These are phyloP conservation scores for Cladosporium austrohemisphaericum DNA, from an alignment of 2,329 filamentous ascomycete species.

Conservation along the genomic window DNA sequence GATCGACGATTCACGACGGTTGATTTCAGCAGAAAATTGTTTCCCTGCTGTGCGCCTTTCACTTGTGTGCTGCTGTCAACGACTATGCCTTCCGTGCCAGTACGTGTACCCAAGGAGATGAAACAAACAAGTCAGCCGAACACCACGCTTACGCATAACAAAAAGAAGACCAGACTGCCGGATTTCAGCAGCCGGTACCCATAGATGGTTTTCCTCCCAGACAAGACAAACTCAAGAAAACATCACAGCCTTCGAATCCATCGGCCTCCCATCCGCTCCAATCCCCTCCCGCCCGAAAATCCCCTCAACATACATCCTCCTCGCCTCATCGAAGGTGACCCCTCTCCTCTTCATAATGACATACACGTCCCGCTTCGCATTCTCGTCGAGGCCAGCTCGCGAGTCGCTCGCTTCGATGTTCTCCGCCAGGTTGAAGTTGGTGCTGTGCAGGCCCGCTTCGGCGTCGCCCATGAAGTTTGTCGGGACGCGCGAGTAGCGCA, in stretches of 20 bases:
- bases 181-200: too few relatives aligned
- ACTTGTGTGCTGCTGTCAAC: too few relatives aligned
- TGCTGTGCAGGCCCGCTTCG: constrained; percentile 79
- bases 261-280: constrained; percentile 77
- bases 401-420: constrained; percentile 79
- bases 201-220: too few relatives aligned
- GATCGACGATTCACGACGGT: too few relatives aligned
- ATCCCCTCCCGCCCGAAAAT: constrained; percentile 85
- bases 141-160: too few relatives aligned
- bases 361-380: constrained; percentile 75
- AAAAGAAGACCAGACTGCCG: too few relatives aligned
- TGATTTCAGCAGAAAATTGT: too few relatives aligned
- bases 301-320: constrained; percentile 79
- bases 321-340: constrained; percentile 85
- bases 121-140: too few relatives aligned
- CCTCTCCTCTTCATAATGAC: constrained; percentile 84
- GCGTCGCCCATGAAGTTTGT: constrained; percentile 73
- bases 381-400: constrained; percentile 75
- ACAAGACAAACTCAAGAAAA: constrained; percentile 59
- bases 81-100: too few relatives aligned
- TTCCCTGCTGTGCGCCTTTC: too few relatives aligned
- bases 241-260: constrained; percentile 93
- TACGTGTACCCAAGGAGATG: too few relatives aligned
- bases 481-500: constrained; percentile 74
- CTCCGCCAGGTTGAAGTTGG: constrained; percentile 73